Base-by-base conservation (phyloP, 148 eudicot genomes). In the Chenopodium suecicum region DNA sequence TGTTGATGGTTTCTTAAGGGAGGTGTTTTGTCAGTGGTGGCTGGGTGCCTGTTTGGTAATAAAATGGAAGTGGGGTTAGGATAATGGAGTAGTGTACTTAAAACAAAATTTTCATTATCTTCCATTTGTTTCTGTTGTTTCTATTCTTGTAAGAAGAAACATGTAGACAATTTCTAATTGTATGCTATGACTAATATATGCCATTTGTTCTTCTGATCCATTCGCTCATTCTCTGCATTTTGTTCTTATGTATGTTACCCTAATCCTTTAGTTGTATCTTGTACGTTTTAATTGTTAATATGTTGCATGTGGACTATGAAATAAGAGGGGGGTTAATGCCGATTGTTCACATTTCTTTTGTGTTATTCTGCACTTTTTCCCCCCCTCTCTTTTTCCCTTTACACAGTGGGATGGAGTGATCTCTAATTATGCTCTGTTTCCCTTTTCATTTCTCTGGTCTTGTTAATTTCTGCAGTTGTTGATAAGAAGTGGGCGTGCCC, bases 401-500 rank as follows among this genome's bases (percentile, higher is more conserved):
- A 20, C 71, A 67, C 71, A 67, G 71, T 62, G 46, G 22, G 22
- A 79, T 76, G 20, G 70, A 17, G 31, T 75, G 63, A 25, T 58
- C 27, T 54, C 62, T 73, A 23, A 37, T 22, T 46, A 2, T 69
- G 52, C 41, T 46, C 37, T 75, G 47, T 34, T 74, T 74, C 58
- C 17, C 17, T 12, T 68, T n/a, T 16, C n/a, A 9, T 37, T 64
- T 81, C 32, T 65, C 41, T 71, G 65, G 41, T 67, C 48, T 64
- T 54, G 75, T 79, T 70, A 44, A 60, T 77, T 52, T 79, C 27
- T 79, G 79, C 89, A 96, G 99, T 90, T 96, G 82, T 88, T 96
- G 70, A 91, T 96, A 82, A 91, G 97, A 90, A 91, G 99, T 92
- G 99, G 99, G 22, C 99, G 99, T 66, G 67, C 86, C 66, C 88